Conservation (phyloP, 345 rosid genomes). For the Pseudoturritis turrita region DNA sequence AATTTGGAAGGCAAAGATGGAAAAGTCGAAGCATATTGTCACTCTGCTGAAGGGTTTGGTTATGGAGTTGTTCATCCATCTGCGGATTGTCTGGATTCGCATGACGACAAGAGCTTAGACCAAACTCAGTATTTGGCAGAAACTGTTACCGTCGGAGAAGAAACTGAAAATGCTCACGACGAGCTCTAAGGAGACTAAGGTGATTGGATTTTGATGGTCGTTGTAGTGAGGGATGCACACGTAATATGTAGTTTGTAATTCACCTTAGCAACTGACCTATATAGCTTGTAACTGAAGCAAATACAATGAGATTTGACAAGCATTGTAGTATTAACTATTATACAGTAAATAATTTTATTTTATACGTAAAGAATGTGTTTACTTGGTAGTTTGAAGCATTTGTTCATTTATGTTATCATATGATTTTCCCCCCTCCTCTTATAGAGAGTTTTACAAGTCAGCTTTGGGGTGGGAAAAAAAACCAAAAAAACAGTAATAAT, state of each 20-base stretch:
- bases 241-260: slow-evolving; percentile 12
- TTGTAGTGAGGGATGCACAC: slow-evolving; percentile 22
- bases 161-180: slow-evolving; percentile 13
- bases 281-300: slow-evolving; percentile 4
- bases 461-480: no score
- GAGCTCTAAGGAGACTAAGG: slow-evolving; percentile 23
- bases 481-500: no score
- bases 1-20: slow-evolving; percentile 74
- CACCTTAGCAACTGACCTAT: slow-evolving; percentile 21
- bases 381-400: no score
- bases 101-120: slow-evolving; percentile 29
- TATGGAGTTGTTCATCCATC: slow-evolving; percentile 83
- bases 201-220: slow-evolving; percentile 9
- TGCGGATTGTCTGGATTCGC: slow-evolving; percentile 77
- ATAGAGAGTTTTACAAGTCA: no score
- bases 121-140: slow-evolving; percentile 4
- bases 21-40: slow-evolving; percentile 78
- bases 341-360: neutral
- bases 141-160: neutral
- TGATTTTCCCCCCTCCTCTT: no score
- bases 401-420: no score
- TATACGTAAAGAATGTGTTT: no score
- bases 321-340: slow-evolving; percentile 20
- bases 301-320: slow-evolving; percentile 27
- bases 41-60: slow-evolving; percentile 83